A percentile compares a stretch with the other conserved stretches of the same genome.
Evolutionary conservation across 179 eudicot species (phyloP).

Genomic region (Beta corolliflora): DNA sequence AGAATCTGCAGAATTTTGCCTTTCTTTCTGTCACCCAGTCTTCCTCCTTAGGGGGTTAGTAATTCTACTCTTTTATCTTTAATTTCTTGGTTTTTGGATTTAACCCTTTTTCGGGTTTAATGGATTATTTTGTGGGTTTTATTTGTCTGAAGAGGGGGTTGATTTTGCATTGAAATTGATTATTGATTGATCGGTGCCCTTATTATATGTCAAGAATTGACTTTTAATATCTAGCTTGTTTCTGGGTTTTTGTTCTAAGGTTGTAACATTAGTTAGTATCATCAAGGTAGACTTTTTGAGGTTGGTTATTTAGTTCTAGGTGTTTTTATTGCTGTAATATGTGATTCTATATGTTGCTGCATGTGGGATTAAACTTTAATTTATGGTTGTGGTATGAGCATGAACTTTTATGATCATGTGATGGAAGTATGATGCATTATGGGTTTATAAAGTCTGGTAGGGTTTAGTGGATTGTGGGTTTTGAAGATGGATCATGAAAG

Average conservation of each 20-base stretch:
- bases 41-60: slow-evolving; percentile 25
- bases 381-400: not conserved
- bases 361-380: not conserved
- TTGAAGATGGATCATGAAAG: not conserved
- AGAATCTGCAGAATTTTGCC: not conserved
- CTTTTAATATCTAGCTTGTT: slow-evolving; percentile 4
- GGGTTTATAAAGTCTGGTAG: not conserved
- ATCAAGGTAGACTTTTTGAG: slow-evolving; percentile 10
- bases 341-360: not conserved
- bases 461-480: not conserved
- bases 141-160: too few relatives aligned
- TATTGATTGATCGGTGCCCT: slow-evolving; percentile 9
- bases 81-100: slow-evolving; percentile 10
- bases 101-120: slow-evolving; percentile 24
- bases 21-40: slow-evolving; percentile 14
- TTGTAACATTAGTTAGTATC: not conserved
- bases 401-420: slow-evolving; percentile 6
- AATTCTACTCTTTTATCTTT: slow-evolving; percentile 21
- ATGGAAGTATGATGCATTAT: not conserved
- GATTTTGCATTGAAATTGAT: slow-evolving; percentile 5
- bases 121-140: slow-evolving; percentile 6
- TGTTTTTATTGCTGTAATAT: not conserved
- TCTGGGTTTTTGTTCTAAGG: not conserved
- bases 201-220: not conserved
- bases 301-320: not conserved